phyloP scores from a whole-genome alignment of 768 basidiomycete species.

The Plicaturopsis crispa region DNA sequence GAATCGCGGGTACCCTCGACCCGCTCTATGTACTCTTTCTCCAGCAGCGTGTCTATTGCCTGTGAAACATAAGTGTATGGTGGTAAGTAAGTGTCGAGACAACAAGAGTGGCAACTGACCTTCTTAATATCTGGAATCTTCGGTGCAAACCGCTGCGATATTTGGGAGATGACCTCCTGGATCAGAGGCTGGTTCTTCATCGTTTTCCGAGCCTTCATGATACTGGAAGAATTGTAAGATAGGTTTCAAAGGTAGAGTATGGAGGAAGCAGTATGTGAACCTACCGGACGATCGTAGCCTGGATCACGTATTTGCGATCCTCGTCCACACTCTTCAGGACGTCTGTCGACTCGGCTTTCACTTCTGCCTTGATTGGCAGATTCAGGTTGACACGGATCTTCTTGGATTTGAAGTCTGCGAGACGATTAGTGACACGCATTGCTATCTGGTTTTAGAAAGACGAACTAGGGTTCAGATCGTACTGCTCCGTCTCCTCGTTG shows the following conservation, averaged over 20 bases:
- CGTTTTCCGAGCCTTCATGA: conserved; percentile 94
- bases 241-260: too few species aligned
- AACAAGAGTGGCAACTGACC: conserved; percentile 31
- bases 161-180: conserved; percentile 85
- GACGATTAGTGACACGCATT: too few species aligned
- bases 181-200: conserved; percentile 92
- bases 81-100: conserved; percentile 1
- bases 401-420: conserved; percentile 71
- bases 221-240: conserved; percentile 32
- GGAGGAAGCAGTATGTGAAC: conserved; percentile 6
- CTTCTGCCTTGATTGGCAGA: conserved; percentile 89
- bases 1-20: conserved; percentile 88
- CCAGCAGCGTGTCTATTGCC: conserved; percentile 88
- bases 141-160: conserved; percentile 82
- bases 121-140: conserved; percentile 97
- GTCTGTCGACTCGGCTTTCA: conserved; percentile 83
- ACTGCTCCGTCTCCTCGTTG: conserved; percentile 83
- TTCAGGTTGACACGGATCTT: conserved; percentile 91
- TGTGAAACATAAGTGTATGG: conserved; percentile 22
- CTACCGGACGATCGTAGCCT: conserved; percentile 85
- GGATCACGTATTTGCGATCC: conserved; percentile 94
- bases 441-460: too few species aligned
- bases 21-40: conserved; percentile 97
- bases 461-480: conserved; percentile 83
- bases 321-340: conserved; percentile 94